A percentile compares a stretch with the other conserved stretches of the same genome.
phyloP scores from a whole-genome alignment of 345 rosid species.

The Stellera chamaejasme region DNA sequence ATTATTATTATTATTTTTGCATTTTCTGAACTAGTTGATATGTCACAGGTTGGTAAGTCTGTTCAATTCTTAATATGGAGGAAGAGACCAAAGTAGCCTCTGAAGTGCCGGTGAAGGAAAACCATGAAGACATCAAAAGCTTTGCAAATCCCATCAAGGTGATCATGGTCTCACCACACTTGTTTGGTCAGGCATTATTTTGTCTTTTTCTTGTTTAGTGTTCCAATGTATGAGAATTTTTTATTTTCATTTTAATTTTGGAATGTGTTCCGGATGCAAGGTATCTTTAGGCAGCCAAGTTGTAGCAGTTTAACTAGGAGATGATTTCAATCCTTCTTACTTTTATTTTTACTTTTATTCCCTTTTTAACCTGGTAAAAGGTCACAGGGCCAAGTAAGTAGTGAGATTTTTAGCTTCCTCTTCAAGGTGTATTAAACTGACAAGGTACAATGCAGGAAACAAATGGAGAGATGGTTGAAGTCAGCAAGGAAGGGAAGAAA shows the following conservation, averaged over 20 bases:
- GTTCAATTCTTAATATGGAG: conserved; percentile 37
- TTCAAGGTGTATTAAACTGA: neutral
- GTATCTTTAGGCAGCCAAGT: neutral
- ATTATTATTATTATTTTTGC: neutral
- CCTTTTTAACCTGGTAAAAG: conserved; percentile 4
- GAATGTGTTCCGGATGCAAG: neutral
- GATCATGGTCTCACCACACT: neutral
- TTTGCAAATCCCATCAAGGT: conserved; percentile 47
- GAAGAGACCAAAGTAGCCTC: conserved; percentile 38
- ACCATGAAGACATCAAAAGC: conserved; percentile 25
- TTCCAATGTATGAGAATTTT: neutral
- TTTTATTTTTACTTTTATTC: neutral
- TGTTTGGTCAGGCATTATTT: neutral
- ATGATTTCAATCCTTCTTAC: neutral
- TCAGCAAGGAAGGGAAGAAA: conserved; percentile 42
- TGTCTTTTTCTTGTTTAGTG: neutral
- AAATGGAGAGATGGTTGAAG: conserved; percentile 40
- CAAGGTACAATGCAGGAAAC: conserved; percentile 27
- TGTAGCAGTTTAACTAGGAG: neutral
- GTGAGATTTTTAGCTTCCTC: neutral
- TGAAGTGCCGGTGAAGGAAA: conserved; percentile 49
- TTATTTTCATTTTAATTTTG: conserved; percentile 1
- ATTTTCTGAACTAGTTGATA: conserved; percentile 13
- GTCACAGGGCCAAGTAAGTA: neutral
- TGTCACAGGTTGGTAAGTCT: conserved; percentile 3